These are phyloP conservation scores for Boletus rubescentipes DNA, from an alignment of 768 basidiomycete genomes.

Conservation along the genomic window DNA sequence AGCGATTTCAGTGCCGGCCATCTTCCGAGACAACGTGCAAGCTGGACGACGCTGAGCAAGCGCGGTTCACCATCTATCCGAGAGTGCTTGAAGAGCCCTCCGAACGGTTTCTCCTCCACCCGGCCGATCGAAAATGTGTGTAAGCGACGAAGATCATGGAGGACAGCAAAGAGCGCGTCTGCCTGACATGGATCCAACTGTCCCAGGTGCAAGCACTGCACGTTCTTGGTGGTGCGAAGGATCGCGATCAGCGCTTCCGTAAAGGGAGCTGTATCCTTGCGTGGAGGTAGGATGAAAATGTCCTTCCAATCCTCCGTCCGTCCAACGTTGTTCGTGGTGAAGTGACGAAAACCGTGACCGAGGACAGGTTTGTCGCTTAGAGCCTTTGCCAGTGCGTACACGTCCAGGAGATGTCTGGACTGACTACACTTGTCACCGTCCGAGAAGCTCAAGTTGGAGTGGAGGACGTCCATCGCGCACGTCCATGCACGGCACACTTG, in stretches of 20 bases:
- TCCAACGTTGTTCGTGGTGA: slow-evolving; percentile 19
- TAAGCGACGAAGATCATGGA: slow-evolving; percentile 12
- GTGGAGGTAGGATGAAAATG: neutral
- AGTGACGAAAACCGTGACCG: slow-evolving; percentile 7
- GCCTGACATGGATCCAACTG: slow-evolving; percentile 12
- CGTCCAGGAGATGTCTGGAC: slow-evolving; percentile 9
- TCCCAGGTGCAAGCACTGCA: slow-evolving; percentile 13
- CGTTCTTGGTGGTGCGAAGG: slow-evolving; percentile 17
- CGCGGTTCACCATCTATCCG: neutral
- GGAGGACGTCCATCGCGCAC: slow-evolving; percentile 24
- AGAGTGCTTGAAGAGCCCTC: neutral
- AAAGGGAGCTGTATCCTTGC: slow-evolving; percentile 3
- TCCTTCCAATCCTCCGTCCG: slow-evolving; percentile 4
- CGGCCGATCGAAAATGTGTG: slow-evolving; percentile 15
- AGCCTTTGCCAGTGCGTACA: slow-evolving; percentile 16
- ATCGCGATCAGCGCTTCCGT: slow-evolving; percentile 20
- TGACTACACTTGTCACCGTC: slow-evolving; percentile 1
- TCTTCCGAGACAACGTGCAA: slow-evolving; percentile 16
- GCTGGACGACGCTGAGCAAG: slow-evolving; percentile 15
- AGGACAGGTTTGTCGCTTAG: slow-evolving; percentile 16
- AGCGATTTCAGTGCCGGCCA: slow-evolving; percentile 18
- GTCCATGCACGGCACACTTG: slow-evolving; percentile 25
- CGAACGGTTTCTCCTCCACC: neutral
- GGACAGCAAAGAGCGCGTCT: slow-evolving; percentile 8
- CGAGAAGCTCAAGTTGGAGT: slow-evolving; percentile 14